Conservation (phyloP, 176 grass and related monocot genomes). For the Aegilops tauschii region DNA sequence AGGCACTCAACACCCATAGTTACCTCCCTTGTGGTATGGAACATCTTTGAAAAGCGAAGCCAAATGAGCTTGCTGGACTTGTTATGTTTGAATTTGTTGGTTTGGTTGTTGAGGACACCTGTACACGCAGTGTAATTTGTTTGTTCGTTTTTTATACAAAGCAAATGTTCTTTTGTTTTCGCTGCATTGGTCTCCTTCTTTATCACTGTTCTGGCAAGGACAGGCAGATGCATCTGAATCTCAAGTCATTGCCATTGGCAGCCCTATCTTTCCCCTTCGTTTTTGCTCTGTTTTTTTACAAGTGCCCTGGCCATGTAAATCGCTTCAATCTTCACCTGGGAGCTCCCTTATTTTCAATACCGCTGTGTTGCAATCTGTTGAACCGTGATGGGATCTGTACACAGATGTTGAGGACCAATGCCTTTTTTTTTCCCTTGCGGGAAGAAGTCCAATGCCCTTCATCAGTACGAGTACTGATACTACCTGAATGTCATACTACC, state of each 20-base stretch:
- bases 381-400: neutral
- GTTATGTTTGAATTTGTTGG: conserved; percentile 42
- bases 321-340: neutral
- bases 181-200: neutral
- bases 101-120: conserved; percentile 45
- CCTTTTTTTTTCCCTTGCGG: too few relatives aligned
- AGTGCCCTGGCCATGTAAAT: neutral
- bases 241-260: neutral
- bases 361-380: neutral
- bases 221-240: conserved; percentile 6
- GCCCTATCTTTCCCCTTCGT: neutral
- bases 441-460: too few relatives aligned
- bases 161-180: conserved; percentile 27
- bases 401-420: neutral
- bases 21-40: conserved; percentile 29
- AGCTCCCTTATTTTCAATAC: neutral
- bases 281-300: neutral
- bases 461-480: too few relatives aligned
- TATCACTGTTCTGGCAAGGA: neutral
- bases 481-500: neutral
- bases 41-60: conserved; percentile 34
- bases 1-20: conserved; percentile 10
- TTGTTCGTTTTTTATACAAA: conserved; percentile 52
- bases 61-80: conserved; percentile 32
- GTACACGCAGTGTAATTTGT: conserved; percentile 53